phyloP scores from a whole-genome alignment of 2,329 filamentous ascomycete genomes.

The Grosmannia penicillata region DNA sequence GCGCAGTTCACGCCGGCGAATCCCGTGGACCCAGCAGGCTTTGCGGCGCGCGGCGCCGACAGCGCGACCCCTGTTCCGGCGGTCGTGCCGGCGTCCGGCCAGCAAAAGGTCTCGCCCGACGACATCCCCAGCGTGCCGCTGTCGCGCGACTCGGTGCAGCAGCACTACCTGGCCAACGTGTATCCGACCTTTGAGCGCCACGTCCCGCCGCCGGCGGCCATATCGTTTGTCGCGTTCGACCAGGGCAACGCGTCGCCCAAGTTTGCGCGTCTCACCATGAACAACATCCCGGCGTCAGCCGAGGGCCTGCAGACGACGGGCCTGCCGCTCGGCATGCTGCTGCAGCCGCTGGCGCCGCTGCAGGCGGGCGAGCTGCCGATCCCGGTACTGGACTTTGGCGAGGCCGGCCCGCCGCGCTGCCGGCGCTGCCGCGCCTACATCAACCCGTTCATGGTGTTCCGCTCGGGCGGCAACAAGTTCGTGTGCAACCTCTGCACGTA shows the following conservation, averaged over 20 bases:
- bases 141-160: constrained; percentile 68
- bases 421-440: constrained; percentile 90
- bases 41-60: constrained; percentile 26
- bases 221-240: constrained; percentile 86
- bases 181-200: constrained; percentile 95
- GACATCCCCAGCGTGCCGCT: constrained; percentile 84
- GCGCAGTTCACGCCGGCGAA: constrained; percentile 33
- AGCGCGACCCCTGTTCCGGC: constrained; percentile 23
- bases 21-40: constrained; percentile 27
- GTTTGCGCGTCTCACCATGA: constrained; percentile 79
- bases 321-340: constrained; percentile 70
- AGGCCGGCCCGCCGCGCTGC: constrained; percentile 78
- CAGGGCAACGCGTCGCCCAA: constrained; percentile 96
- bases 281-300: constrained; percentile 73
- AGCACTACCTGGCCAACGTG: constrained; percentile 72
- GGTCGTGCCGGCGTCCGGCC: constrained; percentile 44
- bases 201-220: constrained; percentile 71
- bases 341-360: constrained; percentile 76
- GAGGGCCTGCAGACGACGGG: constrained; percentile 71
- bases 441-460: constrained; percentile 98
- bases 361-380: constrained; percentile 77
- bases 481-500: constrained; percentile 98
- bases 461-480: constrained; percentile 85
- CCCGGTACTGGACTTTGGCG: constrained; percentile 90
- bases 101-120: constrained; percentile 72